A percentile compares a stretch with the other conserved stretches of the same genome.
Evolutionary conservation across 768 basidiomycete species (phyloP).

Genomic region (Rubroboletus satanas): DNA sequence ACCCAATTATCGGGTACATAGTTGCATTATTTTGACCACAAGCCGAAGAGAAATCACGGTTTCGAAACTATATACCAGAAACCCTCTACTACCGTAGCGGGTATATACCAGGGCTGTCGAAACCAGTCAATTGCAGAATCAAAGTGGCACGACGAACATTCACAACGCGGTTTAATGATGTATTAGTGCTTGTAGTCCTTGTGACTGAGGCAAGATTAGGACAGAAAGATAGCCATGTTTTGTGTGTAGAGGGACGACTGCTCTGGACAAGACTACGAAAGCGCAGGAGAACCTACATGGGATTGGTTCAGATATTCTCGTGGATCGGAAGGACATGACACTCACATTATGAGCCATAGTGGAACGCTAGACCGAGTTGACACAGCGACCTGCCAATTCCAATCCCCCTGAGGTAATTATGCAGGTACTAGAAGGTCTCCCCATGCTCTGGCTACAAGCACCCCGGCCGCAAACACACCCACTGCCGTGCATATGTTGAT

Average conservation of each 20-base stretch:
- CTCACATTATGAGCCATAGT: slow-evolving; percentile 7
- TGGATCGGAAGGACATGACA: neutral
- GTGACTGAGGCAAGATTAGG: slow-evolving; percentile 18
- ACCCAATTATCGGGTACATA: neutral
- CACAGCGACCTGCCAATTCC: neutral
- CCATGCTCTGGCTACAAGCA: slow-evolving; percentile 69
- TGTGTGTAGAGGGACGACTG: slow-evolving; percentile 9
- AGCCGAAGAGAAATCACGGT: neutral
- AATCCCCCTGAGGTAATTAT: slow-evolving; percentile 20
- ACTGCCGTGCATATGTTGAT: slow-evolving; percentile 64
- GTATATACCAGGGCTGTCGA: slow-evolving; percentile 13
- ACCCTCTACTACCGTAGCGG: too few relatives aligned
- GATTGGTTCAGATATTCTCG: neutral
- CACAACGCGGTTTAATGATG: slow-evolving; percentile 9
- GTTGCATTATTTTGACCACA: neutral
- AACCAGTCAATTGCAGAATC: slow-evolving; percentile 6
- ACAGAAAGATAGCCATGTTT: slow-evolving; percentile 16
- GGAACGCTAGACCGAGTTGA: neutral
- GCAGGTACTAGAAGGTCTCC: slow-evolving; percentile 74
- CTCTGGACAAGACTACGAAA: slow-evolving; percentile 3
- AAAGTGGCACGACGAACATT: slow-evolving; percentile 9
- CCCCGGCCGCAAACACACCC: slow-evolving; percentile 65
- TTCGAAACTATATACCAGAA: slow-evolving; percentile 11
- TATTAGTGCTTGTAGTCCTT: slow-evolving; percentile 18
- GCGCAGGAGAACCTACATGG: neutral